phyloP scores from a whole-genome alignment of 2,329 filamentous ascomycete genomes.

The Eutypa lata region DNA sequence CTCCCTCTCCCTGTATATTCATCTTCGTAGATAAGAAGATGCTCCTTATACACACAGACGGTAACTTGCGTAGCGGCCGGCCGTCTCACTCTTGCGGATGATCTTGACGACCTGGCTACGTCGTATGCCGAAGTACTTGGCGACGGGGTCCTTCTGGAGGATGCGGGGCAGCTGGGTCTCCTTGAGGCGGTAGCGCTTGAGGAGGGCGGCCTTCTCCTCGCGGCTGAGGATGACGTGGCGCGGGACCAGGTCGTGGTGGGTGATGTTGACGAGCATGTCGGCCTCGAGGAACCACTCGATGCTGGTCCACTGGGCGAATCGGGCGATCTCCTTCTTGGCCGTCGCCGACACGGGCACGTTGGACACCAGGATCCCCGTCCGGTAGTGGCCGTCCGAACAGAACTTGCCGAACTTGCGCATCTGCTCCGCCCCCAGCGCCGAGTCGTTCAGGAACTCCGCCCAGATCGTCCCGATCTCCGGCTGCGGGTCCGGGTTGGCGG shows the following conservation, averaged over 20 bases:
- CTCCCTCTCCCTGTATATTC: slow-evolving; percentile 4
- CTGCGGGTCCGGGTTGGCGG: slow-evolving; percentile 65
- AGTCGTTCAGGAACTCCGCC: slow-evolving; percentile 82
- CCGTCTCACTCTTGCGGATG: slow-evolving; percentile 91
- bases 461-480: slow-evolving; percentile 84
- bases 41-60: slow-evolving; percentile 63
- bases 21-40: too few species aligned
- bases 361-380: slow-evolving; percentile 88
- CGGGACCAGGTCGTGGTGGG: slow-evolving; percentile 92
- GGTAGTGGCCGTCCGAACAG: slow-evolving; percentile 75
- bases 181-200: slow-evolving; percentile 91
- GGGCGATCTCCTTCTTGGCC: slow-evolving; percentile 81
- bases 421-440: slow-evolving; percentile 83
- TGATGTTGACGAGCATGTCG: slow-evolving; percentile 96
- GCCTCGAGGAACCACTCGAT: slow-evolving; percentile 96
- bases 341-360: slow-evolving; percentile 78
- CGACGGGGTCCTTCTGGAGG: slow-evolving; percentile 86
- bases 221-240: slow-evolving; percentile 86
- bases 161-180: slow-evolving; percentile 96
- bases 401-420: slow-evolving; percentile 86
- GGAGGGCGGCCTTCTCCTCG: slow-evolving; percentile 82
- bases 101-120: slow-evolving; percentile 98
- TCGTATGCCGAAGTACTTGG: slow-evolving; percentile 85
- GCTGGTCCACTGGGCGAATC: slow-evolving; percentile 70
- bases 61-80: slow-evolving; percentile 95